Evolutionary conservation across 495 filamentous ascomycete genomes (phyloP), one percentile per base, ranked within the genome.

Genomic region (Aspergillus diversus): DNA sequence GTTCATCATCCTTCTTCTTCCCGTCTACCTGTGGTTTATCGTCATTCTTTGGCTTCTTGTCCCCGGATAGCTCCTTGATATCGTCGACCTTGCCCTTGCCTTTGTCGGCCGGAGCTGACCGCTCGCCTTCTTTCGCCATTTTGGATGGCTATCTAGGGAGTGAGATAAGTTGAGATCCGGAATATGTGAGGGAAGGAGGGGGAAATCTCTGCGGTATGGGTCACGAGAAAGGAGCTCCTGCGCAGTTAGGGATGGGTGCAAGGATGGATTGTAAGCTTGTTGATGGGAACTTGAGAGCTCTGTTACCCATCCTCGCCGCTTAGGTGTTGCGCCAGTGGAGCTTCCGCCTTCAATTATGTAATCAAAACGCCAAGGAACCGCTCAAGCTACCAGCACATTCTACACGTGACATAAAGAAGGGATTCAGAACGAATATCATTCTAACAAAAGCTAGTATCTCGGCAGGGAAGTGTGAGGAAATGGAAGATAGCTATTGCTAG

Each of bases 101-200:
- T 83, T 98, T 97, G 80, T 96, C 93, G 75, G 87, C 83, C 73
- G 87, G 78, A 76, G 89, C 92, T 75, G 89, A 84, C 83, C 87
- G 84, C 80, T 95, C 91, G 79, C 91, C 92, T 75, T 93, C 90
- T 83, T 96, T 88, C 77, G 92, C 91, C 95, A 99, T 98, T 69
- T 75, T 71, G 72, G 71, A 77, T 63, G 70, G 66, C 67, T 77
- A 68, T 71, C 71, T 73, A 69, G 71, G 68, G 71, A 73, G 71
- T 63, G 21, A 27, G 2, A 67, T 65, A 46, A 37, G 39, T 21
- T 59, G 50, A 61, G 55, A 53, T 31, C 32, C 43, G 62, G 39
- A 59, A 51, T 42, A 34, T 35, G 50, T 49, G 39, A 21, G 43
- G 17, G 57, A 43, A 46, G 12, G 55, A 11, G 16, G 9, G 33